Percentiles rank a stretch among this genome's conserved stretches.
Evolutionary conservation across 768 basidiomycete species (phyloP).

Genomic region (Leccinum barrowsii): DNA sequence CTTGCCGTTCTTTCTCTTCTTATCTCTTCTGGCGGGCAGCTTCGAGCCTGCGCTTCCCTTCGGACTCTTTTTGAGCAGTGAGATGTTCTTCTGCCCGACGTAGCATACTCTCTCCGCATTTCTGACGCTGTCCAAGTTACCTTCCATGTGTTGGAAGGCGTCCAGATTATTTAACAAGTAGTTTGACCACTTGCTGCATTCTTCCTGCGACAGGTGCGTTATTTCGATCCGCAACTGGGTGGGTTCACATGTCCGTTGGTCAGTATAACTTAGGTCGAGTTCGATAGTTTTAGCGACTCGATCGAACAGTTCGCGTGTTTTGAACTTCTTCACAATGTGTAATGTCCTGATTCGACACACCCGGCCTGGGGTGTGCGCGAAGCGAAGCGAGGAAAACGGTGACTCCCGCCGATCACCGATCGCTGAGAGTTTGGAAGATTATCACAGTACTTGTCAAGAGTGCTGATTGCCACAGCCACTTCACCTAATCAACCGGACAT

Average conservation of each 20-base stretch:
- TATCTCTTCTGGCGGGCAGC: slow-evolving; percentile 73
- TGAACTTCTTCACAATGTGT: slow-evolving; percentile 55
- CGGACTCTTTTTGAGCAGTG: slow-evolving; percentile 56
- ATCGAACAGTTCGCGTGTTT: slow-evolving; percentile 82
- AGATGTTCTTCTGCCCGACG: slow-evolving; percentile 27
- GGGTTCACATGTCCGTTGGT: too few species aligned
- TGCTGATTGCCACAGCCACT: slow-evolving; percentile 79
- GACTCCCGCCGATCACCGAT: slow-evolving; percentile 76
- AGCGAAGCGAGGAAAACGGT: slow-evolving; percentile 86
- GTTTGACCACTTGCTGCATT: slow-evolving; percentile 46
- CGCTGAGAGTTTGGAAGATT: slow-evolving; percentile 58
- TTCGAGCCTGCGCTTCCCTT: slow-evolving; percentile 74
- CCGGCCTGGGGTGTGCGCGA: slow-evolving; percentile 76
- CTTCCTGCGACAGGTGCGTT: slow-evolving; percentile 74
- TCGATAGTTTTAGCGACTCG: slow-evolving; percentile 65
- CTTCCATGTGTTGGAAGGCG: slow-evolving; percentile 60
- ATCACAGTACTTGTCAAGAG: slow-evolving; percentile 54
- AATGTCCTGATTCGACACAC: slow-evolving; percentile 69
- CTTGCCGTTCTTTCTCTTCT: slow-evolving; percentile 69
- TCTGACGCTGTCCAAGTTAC: slow-evolving; percentile 53
- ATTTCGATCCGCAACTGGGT: slow-evolving; percentile 47
- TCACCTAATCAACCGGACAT: slow-evolving; percentile 50
- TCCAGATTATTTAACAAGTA: slow-evolving; percentile 63
- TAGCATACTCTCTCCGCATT: slow-evolving; percentile 86
- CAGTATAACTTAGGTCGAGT: slow-evolving; percentile 37